Conservation (phyloP, 176 grass and related monocot genomes). For the Raddia guianensis region DNA sequence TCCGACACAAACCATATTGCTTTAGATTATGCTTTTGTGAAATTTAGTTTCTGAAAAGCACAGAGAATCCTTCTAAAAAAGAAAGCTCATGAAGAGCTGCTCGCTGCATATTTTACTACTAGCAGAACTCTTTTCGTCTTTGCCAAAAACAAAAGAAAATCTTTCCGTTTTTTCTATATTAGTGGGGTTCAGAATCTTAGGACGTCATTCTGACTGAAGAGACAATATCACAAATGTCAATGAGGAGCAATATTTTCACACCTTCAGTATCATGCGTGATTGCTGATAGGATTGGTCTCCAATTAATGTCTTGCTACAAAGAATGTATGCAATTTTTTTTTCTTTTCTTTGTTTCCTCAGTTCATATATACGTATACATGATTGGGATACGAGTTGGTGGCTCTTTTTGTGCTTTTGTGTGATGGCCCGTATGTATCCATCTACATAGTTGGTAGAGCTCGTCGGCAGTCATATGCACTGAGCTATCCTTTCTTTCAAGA, state of each 20-base stretch:
- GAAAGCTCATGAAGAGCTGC: neutral
- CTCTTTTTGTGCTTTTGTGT: slow-evolving; percentile 62
- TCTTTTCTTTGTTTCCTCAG: neutral
- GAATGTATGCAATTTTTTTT: neutral
- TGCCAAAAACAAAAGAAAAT: neutral
- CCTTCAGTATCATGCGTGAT: neutral
- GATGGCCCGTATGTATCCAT: slow-evolving; percentile 47
- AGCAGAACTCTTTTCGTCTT: neutral
- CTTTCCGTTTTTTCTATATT: slow-evolving; percentile 19
- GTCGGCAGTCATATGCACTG: slow-evolving; percentile 43
- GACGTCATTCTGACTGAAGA: slow-evolving; percentile 15
- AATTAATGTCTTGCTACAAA: neutral
- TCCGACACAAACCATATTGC: neutral
- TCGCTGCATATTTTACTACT: neutral
- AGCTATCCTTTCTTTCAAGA: slow-evolving; percentile 57
- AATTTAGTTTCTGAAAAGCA: neutral
- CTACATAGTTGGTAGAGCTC: slow-evolving; percentile 49
- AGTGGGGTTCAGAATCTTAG: slow-evolving; percentile 22
- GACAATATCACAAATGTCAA: neutral
- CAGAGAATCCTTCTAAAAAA: neutral
- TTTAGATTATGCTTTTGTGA: neutral
- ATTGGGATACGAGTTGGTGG: slow-evolving; percentile 45
- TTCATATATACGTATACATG: slow-evolving; percentile 7
- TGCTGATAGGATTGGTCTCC: neutral
- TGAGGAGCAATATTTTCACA: neutral